Conservation (phyloP, 305 asterid species). For the Solanum hybrid region DNA sequence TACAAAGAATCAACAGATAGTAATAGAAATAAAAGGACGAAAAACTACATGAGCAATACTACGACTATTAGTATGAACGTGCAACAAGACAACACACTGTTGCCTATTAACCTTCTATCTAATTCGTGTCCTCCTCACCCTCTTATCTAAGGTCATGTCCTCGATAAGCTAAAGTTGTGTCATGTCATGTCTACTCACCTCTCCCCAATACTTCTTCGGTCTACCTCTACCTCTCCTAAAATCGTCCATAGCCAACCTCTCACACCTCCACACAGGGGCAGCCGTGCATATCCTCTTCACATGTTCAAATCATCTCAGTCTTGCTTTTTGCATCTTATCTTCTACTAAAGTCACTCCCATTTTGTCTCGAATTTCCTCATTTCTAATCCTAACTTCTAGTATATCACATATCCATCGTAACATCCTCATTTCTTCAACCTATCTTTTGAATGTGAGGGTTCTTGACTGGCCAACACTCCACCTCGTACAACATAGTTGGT, state of each 20-base stretch:
- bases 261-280: background rate
- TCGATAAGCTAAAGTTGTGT: background rate
- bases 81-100: background rate
- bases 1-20: background rate
- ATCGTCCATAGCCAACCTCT: background rate
- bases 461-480: background rate
- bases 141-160: background rate
- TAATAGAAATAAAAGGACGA: background rate
- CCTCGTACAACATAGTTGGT: background rate
- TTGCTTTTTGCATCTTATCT: background rate
- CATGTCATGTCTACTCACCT: background rate
- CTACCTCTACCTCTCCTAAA: background rate
- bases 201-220: background rate
- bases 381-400: background rate
- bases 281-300: background rate
- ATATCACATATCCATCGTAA: background rate
- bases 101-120: background rate
- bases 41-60: background rate
- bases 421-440: background rate
- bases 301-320: background rate
- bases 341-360: background rate
- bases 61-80: background rate
- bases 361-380: background rate
- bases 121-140: background rate
- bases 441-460: background rate